Percentiles rank a stretch among this genome's conserved stretches.
Evolutionary conservation across 2,329 filamentous ascomycete genomes (phyloP).

Genomic region (Leptodontidium sp.): DNA sequence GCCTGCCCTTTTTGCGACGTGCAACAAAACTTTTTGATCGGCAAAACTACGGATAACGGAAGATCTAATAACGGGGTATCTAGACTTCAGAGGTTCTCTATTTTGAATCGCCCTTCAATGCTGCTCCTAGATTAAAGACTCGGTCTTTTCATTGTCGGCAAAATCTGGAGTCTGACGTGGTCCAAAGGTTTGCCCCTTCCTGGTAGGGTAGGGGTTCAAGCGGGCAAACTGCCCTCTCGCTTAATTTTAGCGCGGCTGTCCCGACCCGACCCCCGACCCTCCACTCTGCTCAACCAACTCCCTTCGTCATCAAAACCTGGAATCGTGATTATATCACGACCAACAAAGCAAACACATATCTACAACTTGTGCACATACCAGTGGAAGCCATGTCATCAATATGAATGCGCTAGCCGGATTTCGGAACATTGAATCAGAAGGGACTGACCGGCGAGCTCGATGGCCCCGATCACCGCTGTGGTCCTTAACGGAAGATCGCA

Average conservation of each 20-base stretch:
- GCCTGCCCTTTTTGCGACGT: conserved; percentile 27
- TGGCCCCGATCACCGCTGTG: no score
- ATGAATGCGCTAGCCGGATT: no score
- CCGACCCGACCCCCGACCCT: neutral
- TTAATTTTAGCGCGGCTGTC: neutral
- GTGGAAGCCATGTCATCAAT: no score
- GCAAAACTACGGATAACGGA: conserved; percentile 3
- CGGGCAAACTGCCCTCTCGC: conserved; percentile 4
- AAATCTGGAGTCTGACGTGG: conserved; percentile 2
- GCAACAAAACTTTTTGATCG: conserved; percentile 33
- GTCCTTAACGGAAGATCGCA: no score
- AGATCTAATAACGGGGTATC: neutral
- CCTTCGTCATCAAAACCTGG: neutral
- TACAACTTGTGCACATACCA: neutral
- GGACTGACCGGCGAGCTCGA: no score
- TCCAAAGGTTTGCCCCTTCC: conserved; percentile 2
- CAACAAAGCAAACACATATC: neutral
- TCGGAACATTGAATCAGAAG: no score
- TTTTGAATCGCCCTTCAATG: neutral
- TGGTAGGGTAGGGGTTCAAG: conserved; percentile 10
- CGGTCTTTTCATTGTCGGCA: neutral
- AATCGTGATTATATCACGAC: neutral
- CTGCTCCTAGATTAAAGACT: no score
- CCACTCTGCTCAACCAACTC: neutral
- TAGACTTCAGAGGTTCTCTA: neutral